These are phyloP conservation scores for Phytophthora pinifolia DNA, from an alignment of 352 stramenopile genomes.

Conservation along the genomic window DNA sequence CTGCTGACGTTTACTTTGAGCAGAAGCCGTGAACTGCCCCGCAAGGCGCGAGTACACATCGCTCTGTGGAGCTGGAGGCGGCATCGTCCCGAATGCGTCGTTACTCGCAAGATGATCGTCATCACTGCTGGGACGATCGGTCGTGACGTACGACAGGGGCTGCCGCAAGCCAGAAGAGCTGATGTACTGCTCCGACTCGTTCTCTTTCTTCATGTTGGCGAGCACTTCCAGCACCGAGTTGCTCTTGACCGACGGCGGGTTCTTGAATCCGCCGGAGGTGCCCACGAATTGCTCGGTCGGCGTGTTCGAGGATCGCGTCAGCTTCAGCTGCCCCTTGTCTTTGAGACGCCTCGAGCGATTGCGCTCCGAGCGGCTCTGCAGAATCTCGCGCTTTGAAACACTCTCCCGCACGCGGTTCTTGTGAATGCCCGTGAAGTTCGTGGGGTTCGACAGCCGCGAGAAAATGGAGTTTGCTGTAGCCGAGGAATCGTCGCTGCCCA, in stretches of 20 bases:
- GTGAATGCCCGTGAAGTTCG: slow-evolving; percentile 89
- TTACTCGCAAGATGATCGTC: slow-evolving; percentile 23
- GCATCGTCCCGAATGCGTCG: slow-evolving; percentile 28
- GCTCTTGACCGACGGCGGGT: slow-evolving; percentile 53
- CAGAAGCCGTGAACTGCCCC: slow-evolving; percentile 80
- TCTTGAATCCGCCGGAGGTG: slow-evolving; percentile 48
- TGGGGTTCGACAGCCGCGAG: slow-evolving; percentile 83
- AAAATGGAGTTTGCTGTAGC: slow-evolving; percentile 72
- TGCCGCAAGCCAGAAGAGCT: slow-evolving; percentile 45
- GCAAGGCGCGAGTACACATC: slow-evolving; percentile 85
- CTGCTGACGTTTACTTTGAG: slow-evolving; percentile 78
- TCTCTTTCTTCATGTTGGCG: slow-evolving; percentile 81
- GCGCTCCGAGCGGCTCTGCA: slow-evolving; percentile 73
- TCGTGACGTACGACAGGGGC: slow-evolving; percentile 43
- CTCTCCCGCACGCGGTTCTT: slow-evolving; percentile 84
- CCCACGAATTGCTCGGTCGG: slow-evolving; percentile 54
- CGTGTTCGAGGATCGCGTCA: slow-evolving; percentile 43
- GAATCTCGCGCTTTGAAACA: slow-evolving; percentile 75
- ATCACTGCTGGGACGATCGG: slow-evolving; percentile 37
- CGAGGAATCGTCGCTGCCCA: slow-evolving; percentile 67
- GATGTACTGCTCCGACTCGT: slow-evolving; percentile 60
- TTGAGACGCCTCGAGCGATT: slow-evolving; percentile 73
- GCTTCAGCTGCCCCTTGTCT: slow-evolving; percentile 58
- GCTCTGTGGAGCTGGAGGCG: slow-evolving; percentile 53
- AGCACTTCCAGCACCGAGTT: slow-evolving; percentile 81